Evolutionary conservation across 306 rosid species (phyloP).

Genomic region (Pyrus betulifolia): DNA sequence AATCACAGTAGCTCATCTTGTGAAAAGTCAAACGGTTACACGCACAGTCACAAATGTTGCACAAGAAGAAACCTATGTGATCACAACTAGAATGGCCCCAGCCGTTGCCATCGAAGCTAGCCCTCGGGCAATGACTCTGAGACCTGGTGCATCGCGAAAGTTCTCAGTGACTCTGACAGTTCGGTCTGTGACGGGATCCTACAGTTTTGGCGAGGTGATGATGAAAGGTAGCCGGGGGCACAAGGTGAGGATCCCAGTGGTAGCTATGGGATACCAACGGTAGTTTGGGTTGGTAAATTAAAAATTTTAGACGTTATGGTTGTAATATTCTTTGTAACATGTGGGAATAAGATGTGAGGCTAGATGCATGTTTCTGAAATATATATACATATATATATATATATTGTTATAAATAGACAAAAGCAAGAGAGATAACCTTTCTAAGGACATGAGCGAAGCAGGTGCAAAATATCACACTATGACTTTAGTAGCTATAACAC

Average conservation of each 20-base stretch:
- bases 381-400: slow-evolving; percentile 17
- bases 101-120: slow-evolving; percentile 70
- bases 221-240: slow-evolving; percentile 94
- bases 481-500: too few species aligned
- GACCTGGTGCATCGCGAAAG: slow-evolving; percentile 53
- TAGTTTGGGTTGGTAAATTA: slow-evolving; percentile 38
- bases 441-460: too few species aligned
- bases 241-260: slow-evolving; percentile 90
- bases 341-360: slow-evolving; percentile 69
- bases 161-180: slow-evolving; percentile 60
- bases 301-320: slow-evolving; percentile 21
- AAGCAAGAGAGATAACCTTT: too few species aligned
- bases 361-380: slow-evolving; percentile 43
- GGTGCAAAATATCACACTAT: too few species aligned
- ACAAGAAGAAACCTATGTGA: slow-evolving; percentile 76
- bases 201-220: slow-evolving; percentile 81
- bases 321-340: slow-evolving; percentile 96
- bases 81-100: slow-evolving; percentile 81
- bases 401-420: too few species aligned
- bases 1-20: slow-evolving; percentile 77
- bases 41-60: slow-evolving; percentile 85
- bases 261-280: slow-evolving; percentile 71
- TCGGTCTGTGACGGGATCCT: slow-evolving; percentile 59
- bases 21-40: slow-evolving; percentile 52
- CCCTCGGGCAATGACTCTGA: slow-evolving; percentile 85